A percentile compares a stretch with the other conserved stretches of the same genome.
These are phyloP conservation scores for Salix suchowensis DNA, from an alignment of 345 rosid genomes.

Conservation along the genomic window DNA sequence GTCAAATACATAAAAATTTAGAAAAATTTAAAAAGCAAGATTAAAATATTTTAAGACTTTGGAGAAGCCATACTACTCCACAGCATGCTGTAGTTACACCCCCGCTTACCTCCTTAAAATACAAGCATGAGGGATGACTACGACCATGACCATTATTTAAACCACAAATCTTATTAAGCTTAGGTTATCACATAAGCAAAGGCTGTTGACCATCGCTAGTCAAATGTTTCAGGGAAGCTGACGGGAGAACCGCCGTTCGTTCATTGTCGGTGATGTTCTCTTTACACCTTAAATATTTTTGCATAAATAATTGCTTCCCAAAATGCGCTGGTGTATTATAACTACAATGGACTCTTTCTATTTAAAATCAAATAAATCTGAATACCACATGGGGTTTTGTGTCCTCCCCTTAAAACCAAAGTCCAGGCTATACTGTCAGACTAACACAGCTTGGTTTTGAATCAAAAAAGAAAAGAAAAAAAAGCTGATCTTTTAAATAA, in stretches of 20 bases:
- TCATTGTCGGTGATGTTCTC: background rate
- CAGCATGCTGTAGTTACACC: too few species aligned
- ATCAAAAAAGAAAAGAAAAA: too few species aligned
- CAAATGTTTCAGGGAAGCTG: background rate
- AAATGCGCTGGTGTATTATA: background rate
- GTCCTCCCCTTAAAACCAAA: background rate
- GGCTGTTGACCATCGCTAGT: background rate
- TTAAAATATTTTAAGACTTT: too few species aligned
- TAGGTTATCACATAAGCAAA: background rate
- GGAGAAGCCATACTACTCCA: too few species aligned
- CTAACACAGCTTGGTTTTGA: too few species aligned
- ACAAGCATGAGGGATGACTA: background rate
- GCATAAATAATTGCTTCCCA: background rate
- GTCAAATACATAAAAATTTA: too few species aligned
- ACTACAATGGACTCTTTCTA: background rate
- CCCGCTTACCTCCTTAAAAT: too few species aligned
- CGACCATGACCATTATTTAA: background rate
- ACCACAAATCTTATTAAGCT: background rate
- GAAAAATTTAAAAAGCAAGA: too few species aligned
- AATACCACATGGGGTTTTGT: background rate
- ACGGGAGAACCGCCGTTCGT: background rate
- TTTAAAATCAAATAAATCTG: too few species aligned
- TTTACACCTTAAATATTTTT: background rate
- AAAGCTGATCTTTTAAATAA: background rate
- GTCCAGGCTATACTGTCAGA: background rate